phyloP scores from a whole-genome alignment of 176 grass and related monocot species.

The Thalia dealbata region DNA sequence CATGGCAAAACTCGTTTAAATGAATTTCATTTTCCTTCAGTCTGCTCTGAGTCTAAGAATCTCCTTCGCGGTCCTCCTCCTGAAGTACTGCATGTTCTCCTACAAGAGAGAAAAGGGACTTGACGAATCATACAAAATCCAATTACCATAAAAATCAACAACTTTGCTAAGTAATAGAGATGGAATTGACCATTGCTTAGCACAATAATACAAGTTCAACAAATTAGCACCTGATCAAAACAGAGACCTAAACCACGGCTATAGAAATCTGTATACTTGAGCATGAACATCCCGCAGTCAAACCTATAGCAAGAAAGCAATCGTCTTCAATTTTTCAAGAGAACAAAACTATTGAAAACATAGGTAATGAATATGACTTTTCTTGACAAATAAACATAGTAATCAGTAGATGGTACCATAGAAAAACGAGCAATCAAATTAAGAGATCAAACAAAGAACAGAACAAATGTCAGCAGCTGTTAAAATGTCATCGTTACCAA shows the following conservation, averaged over 20 bases:
- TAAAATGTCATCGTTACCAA: not conserved
- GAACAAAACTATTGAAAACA: not conserved
- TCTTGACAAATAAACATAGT: not conserved
- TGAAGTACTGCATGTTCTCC: slow-evolving; percentile 81
- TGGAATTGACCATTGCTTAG: not conserved
- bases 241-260: slow-evolving; percentile 4
- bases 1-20: not conserved
- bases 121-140: not conserved
- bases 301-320: not conserved
- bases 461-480: not conserved
- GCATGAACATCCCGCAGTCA: slow-evolving; percentile 7
- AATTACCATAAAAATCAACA: not conserved
- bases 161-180: not conserved
- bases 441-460: too few relatives aligned
- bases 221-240: not conserved
- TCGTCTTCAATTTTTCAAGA: not conserved
- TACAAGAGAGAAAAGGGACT: slow-evolving; percentile 23
- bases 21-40: slow-evolving; percentile 17
- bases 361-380: not conserved
- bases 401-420: not conserved
- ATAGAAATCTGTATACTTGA: slow-evolving; percentile 7
- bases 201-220: not conserved
- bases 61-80: slow-evolving; percentile 65
- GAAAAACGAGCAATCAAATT: not conserved
- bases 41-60: slow-evolving; percentile 70